Evolutionary conservation across 768 basidiomycete genomes (phyloP).

Genomic region (Suillus lakei): DNA sequence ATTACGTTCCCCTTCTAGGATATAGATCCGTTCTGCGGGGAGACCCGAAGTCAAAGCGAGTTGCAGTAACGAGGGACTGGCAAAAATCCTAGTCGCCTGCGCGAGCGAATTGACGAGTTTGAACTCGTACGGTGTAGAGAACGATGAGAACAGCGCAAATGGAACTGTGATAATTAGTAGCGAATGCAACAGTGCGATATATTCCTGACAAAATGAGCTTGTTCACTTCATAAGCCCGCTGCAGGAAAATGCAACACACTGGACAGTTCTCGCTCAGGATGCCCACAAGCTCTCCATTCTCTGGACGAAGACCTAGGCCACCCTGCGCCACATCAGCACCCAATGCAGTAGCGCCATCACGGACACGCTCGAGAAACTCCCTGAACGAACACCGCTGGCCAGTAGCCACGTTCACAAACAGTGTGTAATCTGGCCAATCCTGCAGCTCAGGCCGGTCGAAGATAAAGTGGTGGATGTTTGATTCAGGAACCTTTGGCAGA

Average conservation of each 20-base stretch:
- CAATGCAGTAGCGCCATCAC: constrained; percentile 55
- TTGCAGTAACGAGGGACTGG: constrained; percentile 43
- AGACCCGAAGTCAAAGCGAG: constrained; percentile 39
- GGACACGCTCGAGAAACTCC: constrained; percentile 51
- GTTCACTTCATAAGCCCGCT: not conserved
- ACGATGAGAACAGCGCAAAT: constrained; percentile 50
- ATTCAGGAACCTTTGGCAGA: constrained; percentile 49
- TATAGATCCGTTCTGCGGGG: constrained; percentile 43
- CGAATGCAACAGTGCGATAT: constrained; percentile 46
- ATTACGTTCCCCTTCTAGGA: constrained; percentile 44
- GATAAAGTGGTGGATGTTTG: constrained; percentile 59
- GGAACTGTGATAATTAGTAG: constrained; percentile 49
- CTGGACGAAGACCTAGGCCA: constrained; percentile 52
- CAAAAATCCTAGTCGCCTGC: constrained; percentile 52
- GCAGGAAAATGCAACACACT: constrained; percentile 43
- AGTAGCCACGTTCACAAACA: constrained; percentile 57
- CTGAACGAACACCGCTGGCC: constrained; percentile 46
- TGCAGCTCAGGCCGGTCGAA: constrained; percentile 58
- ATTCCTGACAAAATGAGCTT: constrained; percentile 46
- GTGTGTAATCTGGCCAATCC: constrained; percentile 52
- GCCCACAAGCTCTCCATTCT: constrained; percentile 59
- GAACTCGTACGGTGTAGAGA: constrained; percentile 54
- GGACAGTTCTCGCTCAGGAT: constrained; percentile 67
- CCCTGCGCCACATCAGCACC: constrained; percentile 48
- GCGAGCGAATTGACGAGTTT: constrained; percentile 49